Conservation (phyloP, 2,329 filamentous ascomycete species). For the Venturiaceae sp. region DNA sequence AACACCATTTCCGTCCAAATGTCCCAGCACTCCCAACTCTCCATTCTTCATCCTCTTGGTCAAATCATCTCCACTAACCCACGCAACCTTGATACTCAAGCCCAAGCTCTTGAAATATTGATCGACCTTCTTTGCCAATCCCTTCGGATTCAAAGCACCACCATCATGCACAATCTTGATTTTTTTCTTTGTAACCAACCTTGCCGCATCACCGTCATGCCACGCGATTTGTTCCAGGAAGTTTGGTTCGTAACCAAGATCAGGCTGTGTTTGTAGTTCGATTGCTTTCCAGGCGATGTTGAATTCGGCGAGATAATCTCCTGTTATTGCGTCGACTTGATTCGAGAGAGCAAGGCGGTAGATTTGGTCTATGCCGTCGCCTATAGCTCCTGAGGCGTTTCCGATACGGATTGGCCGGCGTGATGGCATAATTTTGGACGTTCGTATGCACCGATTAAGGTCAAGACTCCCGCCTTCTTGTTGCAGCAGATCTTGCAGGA, state of each 20-base stretch:
- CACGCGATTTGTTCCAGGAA: neutral
- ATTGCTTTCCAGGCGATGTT: constrained; percentile 14
- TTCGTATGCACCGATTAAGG: too few relatives aligned
- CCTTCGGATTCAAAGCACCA: neutral
- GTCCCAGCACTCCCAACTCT: constrained; percentile 9
- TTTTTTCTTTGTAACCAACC: neutral
- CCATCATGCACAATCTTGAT: constrained; percentile 2
- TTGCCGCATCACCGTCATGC: constrained; percentile 9
- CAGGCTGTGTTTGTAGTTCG: constrained; percentile 16
- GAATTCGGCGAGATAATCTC: constrained; percentile 14
- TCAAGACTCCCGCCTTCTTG: too few relatives aligned
- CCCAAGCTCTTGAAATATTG: neutral
- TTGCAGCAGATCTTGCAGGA: too few relatives aligned
- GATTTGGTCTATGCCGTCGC: constrained; percentile 28
- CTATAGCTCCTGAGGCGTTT: constrained; percentile 26
- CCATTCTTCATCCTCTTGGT: constrained; percentile 9
- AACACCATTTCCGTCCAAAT: constrained; percentile 7
- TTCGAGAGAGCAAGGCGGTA: constrained; percentile 9
- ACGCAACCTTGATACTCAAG: neutral
- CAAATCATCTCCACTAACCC: constrained; percentile 10
- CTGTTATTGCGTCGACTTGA: constrained; percentile 9
- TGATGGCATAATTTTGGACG: neutral
- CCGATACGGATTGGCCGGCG: constrained; percentile 25
- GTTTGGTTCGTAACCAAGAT: constrained; percentile 15
- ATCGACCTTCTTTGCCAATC: neutral